Base-by-base conservation (phyloP, 805 yeast species). In the Torulaspora microellipsoides region DNA sequence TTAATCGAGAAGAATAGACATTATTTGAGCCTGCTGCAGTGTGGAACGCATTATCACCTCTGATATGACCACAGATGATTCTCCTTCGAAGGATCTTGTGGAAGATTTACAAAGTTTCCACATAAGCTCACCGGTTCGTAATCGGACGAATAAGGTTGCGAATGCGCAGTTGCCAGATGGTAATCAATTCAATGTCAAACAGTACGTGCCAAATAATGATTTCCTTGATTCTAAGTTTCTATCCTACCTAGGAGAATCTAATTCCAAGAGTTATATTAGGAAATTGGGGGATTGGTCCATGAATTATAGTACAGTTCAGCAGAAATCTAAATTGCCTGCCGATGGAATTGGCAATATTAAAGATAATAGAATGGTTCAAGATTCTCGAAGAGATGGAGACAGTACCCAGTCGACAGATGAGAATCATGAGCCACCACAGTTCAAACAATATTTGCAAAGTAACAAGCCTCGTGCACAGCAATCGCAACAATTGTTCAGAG, bases 281-380 rank as follows among this genome's bases (percentile, higher is more conserved):
- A 43, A 51, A 42, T 37, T 55, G 39, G 54, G 51, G n/a, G 58
- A 55, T 30, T 56, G 58, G 58, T 56, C 61, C 5, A 51, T 54
- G 41, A 47, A 49, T 36, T 54, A 48, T 27, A 58, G 57, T 6
- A 55, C 59, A 4, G 61, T 57, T 5, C 54, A 54, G 33, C 54
- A 52, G 34, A 47, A 38, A 36, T 34, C 45, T 25, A 44, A 47
- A 11, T 43, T 39, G 23, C 48, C 48, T 6, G 35, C 27, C 8
- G 34, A 39, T 17, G 44, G 28, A 15, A 39, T 38, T 17, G 43
- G 15, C 11, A 37, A 34, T n/a, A 32, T 13, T 7, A 15, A 15
- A 15, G 31, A 31, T 12, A 34, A 40, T 11, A 20, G 25, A 7
- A 20, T 20, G 25, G 38, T 33, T 27, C 14, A 33, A n/a, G 15